These are phyloP conservation scores for Paspalum notatum DNA, from an alignment of 176 grass and related monocot species.

Conservation along the genomic window DNA sequence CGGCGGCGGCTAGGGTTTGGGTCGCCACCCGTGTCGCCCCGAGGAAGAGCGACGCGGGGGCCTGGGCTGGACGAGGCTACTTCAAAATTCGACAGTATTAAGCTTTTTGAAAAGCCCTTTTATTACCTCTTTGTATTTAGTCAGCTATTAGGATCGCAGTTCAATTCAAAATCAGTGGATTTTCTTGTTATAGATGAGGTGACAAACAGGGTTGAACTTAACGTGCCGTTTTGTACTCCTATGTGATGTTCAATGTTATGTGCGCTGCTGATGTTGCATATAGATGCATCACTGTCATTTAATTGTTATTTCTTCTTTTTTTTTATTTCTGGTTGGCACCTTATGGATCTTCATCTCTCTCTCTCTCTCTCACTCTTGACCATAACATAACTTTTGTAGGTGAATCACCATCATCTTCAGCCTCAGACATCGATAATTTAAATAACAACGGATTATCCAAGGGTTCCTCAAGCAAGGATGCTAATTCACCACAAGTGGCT, in stretches of 20 bases:
- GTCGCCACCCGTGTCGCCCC: too few species aligned
- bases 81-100: too few species aligned
- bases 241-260: constrained; percentile 2
- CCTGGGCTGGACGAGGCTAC: too few species aligned
- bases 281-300: constrained; percentile 26
- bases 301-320: constrained; percentile 1
- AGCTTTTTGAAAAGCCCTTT: not conserved
- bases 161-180: constrained; percentile 12
- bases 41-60: too few species aligned
- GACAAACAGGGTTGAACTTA: constrained; percentile 28
- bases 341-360: not conserved
- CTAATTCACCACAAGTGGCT: constrained; percentile 86
- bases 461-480: constrained; percentile 74
- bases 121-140: not conserved
- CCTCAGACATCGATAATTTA: constrained; percentile 98
- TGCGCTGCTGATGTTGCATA: not conserved
- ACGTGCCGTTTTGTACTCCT: not conserved
- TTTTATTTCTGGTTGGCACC: constrained; percentile 13
- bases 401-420: constrained; percentile 97
- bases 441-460: constrained; percentile 80
- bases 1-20: too few species aligned
- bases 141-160: not conserved
- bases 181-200: constrained; percentile 1
- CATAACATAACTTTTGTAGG: constrained; percentile 59
- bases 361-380: constrained; percentile 17